Base-by-base conservation (phyloP, 495 filamentous ascomycete species). In the Cryomyces antarcticus region DNA sequence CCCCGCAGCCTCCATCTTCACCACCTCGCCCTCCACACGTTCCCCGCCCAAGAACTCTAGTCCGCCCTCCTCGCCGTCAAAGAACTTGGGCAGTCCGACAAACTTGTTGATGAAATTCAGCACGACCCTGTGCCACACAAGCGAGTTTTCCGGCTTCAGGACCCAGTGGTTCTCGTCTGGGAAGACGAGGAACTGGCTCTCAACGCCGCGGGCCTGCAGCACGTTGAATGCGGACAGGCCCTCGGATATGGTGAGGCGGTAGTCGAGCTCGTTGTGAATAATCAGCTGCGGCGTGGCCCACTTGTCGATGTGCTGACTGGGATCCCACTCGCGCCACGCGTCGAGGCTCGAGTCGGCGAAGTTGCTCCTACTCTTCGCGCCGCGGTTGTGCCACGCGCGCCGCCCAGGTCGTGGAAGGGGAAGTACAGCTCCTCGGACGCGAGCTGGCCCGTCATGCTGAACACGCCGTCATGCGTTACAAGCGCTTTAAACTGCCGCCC, bases 241-340 rank as follows among this genome's bases (percentile, higher is more conserved):
- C 55, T 94, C 87, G 0, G 62, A 66, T 36, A 94, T 76, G 0
- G 86, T 80, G 30, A 96, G 62, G 11, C 88, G 72, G 56, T 93
- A 96, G 58, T 96, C 88, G 13, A 93, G 69, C 52, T 89, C 85
- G 55, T 75, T 87, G 61, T 95, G 88, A 43, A 96, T 87, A 49
- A 94, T 71, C 46, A 92, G 64, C 54, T 88, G 75, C 7, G 88
- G 88, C 5, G 88, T 96, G 1, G 70, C 66, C 88, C 88, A 95
- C 46, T 79, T 67, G 37, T 70, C 66, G 0, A 74, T 66, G 56
- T 71, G 70, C 28, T 62, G 60, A 2, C 80, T 73, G 0, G 88
- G 88, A 57, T 92, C 80, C 85, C 85, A 96, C 45, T 73, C 66
- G 46, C 73, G 72, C 69, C 86, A 96, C 6, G 68, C 71, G 24